Conservation (phyloP, 257 asterid species). For the Salvia splendens region DNA sequence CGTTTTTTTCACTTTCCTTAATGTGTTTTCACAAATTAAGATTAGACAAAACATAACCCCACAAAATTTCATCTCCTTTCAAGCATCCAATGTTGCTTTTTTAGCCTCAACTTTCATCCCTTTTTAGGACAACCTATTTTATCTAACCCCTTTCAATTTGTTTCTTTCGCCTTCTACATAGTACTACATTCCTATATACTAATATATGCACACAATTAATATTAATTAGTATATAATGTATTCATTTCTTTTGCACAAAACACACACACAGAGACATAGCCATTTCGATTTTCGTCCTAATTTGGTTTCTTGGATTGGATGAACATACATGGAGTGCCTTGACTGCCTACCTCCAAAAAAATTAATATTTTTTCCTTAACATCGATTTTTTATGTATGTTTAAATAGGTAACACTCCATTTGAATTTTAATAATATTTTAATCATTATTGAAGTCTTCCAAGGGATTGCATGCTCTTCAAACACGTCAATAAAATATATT, state of each 20-base stretch:
- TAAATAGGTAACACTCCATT: constrained; percentile 4
- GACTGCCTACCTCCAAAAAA: constrained; percentile 1
- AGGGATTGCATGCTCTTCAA: background rate
- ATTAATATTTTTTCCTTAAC: background rate
- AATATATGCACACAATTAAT: background rate
- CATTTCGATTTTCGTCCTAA: constrained; percentile 26
- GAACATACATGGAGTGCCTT: constrained; percentile 30
- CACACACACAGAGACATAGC: background rate
- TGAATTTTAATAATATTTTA: constrained; percentile 23
- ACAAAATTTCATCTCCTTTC: constrained; percentile 51
- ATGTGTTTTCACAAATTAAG: constrained; percentile 14
- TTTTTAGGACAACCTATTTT: constrained; percentile 51
- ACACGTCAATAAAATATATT: background rate
- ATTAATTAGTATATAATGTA: background rate
- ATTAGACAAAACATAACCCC: constrained; percentile 68
- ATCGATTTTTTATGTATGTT: constrained; percentile 3
- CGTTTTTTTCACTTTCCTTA: constrained; percentile 26
- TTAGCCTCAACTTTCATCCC: constrained; percentile 51
- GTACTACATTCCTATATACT: too few species aligned
- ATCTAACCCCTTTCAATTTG: constrained; percentile 17
- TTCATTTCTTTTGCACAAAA: background rate
- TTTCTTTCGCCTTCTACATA: background rate
- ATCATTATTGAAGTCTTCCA: constrained; percentile 28
- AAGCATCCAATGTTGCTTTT: constrained; percentile 73
- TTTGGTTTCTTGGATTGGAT: constrained; percentile 37